Evolutionary conservation across 768 basidiomycete species (phyloP).

Genomic region (Termitomyces sp.): DNA sequence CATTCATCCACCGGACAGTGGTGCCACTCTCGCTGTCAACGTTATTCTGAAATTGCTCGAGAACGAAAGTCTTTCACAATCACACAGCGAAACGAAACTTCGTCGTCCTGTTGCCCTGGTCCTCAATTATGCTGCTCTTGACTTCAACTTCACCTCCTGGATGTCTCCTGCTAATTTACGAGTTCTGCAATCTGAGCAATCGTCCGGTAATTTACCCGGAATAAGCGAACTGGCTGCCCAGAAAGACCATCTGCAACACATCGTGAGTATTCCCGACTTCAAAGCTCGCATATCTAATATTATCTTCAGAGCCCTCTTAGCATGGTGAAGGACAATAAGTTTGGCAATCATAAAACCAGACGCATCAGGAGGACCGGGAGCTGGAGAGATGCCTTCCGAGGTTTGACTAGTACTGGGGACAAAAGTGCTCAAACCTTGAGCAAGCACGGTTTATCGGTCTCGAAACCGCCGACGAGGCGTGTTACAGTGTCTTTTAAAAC

Average conservation of each 20-base stretch:
- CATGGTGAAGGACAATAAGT: slow-evolving; percentile 75
- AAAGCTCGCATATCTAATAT: slow-evolving; percentile 1
- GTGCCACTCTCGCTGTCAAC: slow-evolving; percentile 81
- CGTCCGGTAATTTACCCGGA: slow-evolving; percentile 72
- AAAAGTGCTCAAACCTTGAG: slow-evolving; percentile 19
- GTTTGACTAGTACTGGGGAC: slow-evolving; percentile 36
- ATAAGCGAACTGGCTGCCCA: slow-evolving; percentile 65
- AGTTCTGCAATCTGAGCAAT: slow-evolving; percentile 83
- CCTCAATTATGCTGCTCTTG: slow-evolving; percentile 86
- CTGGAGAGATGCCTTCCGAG: slow-evolving; percentile 55
- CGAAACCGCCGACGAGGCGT: slow-evolving; percentile 19
- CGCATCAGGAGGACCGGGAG: slow-evolving; percentile 49
- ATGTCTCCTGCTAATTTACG: slow-evolving; percentile 81
- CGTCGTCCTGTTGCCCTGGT: slow-evolving; percentile 79
- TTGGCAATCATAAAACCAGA: slow-evolving; percentile 27
- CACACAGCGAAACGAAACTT: slow-evolving; percentile 33
- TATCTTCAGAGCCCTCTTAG: slow-evolving; percentile 66
- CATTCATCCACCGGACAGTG: slow-evolving; percentile 40
- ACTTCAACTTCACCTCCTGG: slow-evolving; percentile 99
- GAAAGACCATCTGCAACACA: slow-evolving; percentile 86
- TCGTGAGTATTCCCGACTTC: slow-evolving; percentile 27
- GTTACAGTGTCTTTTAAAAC: slow-evolving; percentile 1
- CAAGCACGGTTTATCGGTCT: slow-evolving; percentile 18
- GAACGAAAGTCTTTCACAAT: slow-evolving; percentile 30
- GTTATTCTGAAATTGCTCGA: slow-evolving; percentile 86